Evolutionary conservation across 306 rosid genomes (phyloP), one percentile per base, ranked within the genome.

Genomic region (Citrullus mucosospermus): DNA sequence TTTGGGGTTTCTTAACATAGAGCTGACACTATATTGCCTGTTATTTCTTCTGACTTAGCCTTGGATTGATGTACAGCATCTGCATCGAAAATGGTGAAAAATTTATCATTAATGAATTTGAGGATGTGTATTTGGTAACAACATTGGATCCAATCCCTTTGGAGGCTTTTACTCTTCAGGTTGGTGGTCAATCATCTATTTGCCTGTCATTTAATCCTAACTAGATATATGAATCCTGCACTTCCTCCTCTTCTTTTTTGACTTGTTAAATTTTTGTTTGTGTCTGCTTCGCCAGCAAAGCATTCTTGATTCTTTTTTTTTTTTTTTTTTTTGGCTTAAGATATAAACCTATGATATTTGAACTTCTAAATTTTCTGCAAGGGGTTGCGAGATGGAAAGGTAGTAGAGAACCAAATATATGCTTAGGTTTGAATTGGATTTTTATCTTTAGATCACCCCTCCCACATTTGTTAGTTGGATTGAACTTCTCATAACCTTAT

Each of bases 151-250:
- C 93, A 36, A 90, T 94, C 75, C 98, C 98, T 72, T 78, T 87
- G 20, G 95, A 90, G 84, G 97, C 98, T 62, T 92, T 94, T 86
- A 82, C 91, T 78, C 96, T 92, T 79, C 98, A 94, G 97, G 98
- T 92, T 65, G 90, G 78, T 79, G 82, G 80, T 20, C 61, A 80
- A 70, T 48, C 50, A 13, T 54, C 43, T 54, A 61, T 4, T 78
- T 32, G 36, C 36, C 17, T 53, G 17, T 55, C 28, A 32, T 50
- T 46, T 58, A 70, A 25, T 82, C 56, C 6, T 58, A 20, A 18
- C 60, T 48, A 28, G 48, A 55, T 25, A 46, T 44, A 34, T 68
- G 32, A 51, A 18, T 20, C 61, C 6, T 57, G 78, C 22, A 17
- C 34, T 68, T 32, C 36, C 36, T 32, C 3, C 36, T 32, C 36